Conservation (phyloP, 257 asterid genomes). For the Gentiana macrophylla region DNA sequence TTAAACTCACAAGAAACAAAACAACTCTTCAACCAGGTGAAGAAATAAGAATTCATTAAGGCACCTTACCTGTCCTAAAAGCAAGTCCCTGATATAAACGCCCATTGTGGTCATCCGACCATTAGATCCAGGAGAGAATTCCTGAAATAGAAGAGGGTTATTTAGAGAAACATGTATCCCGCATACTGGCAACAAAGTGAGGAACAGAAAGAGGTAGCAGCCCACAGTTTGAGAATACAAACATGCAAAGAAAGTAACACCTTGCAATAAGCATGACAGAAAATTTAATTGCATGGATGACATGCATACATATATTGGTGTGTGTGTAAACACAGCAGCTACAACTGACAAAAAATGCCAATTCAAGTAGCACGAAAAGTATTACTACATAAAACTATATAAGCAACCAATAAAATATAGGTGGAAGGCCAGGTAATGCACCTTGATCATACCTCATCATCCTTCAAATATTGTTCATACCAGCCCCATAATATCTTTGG, state of each 20-base stretch:
- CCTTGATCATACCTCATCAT: conserved; percentile 80
- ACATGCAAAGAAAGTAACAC: too few species aligned
- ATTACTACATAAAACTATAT: not conserved
- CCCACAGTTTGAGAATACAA: too few species aligned
- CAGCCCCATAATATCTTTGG: conserved; percentile 92
- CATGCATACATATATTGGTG: too few species aligned
- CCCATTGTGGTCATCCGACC: conserved; percentile 93
- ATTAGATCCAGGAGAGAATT: conserved; percentile 87
- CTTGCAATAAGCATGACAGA: too few species aligned
- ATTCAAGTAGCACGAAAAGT: not conserved
- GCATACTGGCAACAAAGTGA: too few species aligned
- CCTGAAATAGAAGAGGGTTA: conserved; percentile 31
- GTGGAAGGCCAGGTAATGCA: conserved; percentile 13
- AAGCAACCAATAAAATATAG: not conserved
- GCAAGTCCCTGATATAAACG: conserved; percentile 81
- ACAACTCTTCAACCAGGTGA: not conserved
- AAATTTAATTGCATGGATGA: too few species aligned
- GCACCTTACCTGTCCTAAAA: conserved; percentile 86
- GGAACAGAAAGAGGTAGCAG: too few species aligned
- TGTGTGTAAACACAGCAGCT: too few species aligned
- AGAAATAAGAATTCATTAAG: conserved; percentile 9
- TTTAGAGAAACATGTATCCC: too few species aligned
- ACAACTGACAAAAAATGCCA: too few species aligned
- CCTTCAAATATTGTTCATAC: conserved; percentile 86
- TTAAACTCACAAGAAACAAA: not conserved